Conservation (phyloP, 306 rosid species). For the Calophaca sinica region DNA sequence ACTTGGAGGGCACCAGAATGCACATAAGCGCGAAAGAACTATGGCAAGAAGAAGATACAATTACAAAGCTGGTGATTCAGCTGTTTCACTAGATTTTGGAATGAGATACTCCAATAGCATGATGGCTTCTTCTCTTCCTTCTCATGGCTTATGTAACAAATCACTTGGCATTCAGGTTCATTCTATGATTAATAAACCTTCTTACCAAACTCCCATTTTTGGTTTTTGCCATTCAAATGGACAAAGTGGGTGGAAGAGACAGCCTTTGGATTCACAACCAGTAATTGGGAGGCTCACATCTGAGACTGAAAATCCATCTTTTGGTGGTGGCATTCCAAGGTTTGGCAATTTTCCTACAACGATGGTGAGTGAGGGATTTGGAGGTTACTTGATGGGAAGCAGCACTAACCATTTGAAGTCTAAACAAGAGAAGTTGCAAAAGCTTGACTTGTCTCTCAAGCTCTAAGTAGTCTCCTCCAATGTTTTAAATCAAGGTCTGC, state of each 20-base stretch:
- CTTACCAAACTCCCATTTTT: conserved; percentile 48
- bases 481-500: too few relatives aligned
- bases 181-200: conserved; percentile 83
- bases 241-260: conserved; percentile 61
- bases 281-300: conserved; percentile 50
- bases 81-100: conserved; percentile 49
- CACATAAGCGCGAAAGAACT: conserved; percentile 92
- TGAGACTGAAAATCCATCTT: conserved; percentile 49
- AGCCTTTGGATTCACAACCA: conserved; percentile 46
- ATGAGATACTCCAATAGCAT: conserved; percentile 42
- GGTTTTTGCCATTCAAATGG: conserved; percentile 51
- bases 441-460: conserved; percentile 95
- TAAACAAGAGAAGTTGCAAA: conserved; percentile 69
- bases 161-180: conserved; percentile 88
- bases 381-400: conserved; percentile 47
- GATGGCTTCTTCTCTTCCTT: conserved; percentile 67
- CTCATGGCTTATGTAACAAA: conserved; percentile 70
- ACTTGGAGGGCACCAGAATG: conserved; percentile 98
- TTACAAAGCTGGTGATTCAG: conserved; percentile 39
- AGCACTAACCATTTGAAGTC: conserved; percentile 49
- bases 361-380: conserved; percentile 46
- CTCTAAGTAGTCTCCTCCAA: conserved; percentile 54
- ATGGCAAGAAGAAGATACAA: conserved; percentile 69
- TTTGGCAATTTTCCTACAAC: conserved; percentile 56
- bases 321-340: conserved; percentile 54